phyloP scores from a whole-genome alignment of 345 rosid species.

The Aurinia saxatilis region DNA sequence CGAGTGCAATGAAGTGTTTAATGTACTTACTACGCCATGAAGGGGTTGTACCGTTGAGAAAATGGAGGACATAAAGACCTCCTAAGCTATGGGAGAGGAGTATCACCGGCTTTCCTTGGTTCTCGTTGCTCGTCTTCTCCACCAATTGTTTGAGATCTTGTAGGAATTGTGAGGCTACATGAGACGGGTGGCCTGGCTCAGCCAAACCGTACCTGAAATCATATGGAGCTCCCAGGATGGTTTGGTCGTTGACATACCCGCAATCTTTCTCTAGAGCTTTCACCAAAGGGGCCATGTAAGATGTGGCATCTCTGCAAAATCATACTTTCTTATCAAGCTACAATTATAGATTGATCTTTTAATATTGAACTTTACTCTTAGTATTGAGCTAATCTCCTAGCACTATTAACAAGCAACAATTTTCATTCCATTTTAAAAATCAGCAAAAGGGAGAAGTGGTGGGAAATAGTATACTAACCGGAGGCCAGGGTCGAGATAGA shows the following conservation, averaged over 20 bases:
- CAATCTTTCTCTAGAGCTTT: slow-evolving; percentile 39
- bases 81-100: slow-evolving; percentile 83
- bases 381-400: background rate
- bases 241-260: slow-evolving; percentile 57
- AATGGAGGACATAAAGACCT: slow-evolving; percentile 60
- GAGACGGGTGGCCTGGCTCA: slow-evolving; percentile 53
- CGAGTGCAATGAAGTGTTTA: slow-evolving; percentile 70
- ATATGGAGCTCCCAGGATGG: slow-evolving; percentile 76
- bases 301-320: slow-evolving; percentile 28
- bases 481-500: slow-evolving; percentile 58
- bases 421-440: background rate
- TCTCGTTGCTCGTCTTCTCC: slow-evolving; percentile 49
- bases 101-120: slow-evolving; percentile 64
- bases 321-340: background rate
- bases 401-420: background rate
- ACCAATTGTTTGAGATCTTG: slow-evolving; percentile 52
- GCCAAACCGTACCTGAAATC: slow-evolving; percentile 87
- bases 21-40: slow-evolving; percentile 59
- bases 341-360: background rate
- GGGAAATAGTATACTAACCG: too few relatives aligned
- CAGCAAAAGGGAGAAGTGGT: background rate
- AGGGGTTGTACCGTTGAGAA: slow-evolving; percentile 51
- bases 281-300: slow-evolving; percentile 69
- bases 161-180: slow-evolving; percentile 55
- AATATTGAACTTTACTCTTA: background rate